Conservation (phyloP, 1,139 yeast genomes). For the Taphrina deformans region DNA sequence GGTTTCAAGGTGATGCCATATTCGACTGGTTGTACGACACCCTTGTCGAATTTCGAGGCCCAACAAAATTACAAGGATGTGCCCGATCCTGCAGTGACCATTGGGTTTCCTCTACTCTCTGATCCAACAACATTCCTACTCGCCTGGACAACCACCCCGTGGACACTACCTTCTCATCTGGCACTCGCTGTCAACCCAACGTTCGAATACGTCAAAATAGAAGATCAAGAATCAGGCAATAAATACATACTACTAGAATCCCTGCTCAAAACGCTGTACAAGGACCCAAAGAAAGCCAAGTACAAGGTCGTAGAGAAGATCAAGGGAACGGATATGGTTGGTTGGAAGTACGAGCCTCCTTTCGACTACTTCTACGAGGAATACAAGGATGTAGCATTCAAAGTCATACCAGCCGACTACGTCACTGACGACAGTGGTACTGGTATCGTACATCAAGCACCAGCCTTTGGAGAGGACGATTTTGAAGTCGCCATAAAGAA, state of each 20-base stretch:
- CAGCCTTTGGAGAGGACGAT: constrained; percentile 99
- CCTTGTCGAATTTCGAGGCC: constrained; percentile 95
- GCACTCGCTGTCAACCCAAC: constrained; percentile 89
- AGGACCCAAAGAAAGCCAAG: constrained; percentile 90
- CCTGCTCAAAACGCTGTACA: constrained; percentile 77
- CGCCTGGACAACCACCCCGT: constrained; percentile 99
- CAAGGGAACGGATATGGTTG: constrained; percentile 75
- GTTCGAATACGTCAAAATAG: constrained; percentile 86
- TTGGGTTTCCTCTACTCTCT: constrained; percentile 78
- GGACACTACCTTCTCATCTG: constrained; percentile 96
- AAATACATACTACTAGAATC: constrained; percentile 80
- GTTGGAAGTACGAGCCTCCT: constrained; percentile 75
- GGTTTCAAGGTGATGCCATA: constrained; percentile 98
- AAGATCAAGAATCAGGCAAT: constrained; percentile 79
- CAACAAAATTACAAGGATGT: constrained; percentile 98
- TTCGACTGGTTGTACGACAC: constrained; percentile 95
- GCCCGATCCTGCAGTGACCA: constrained; percentile 91
- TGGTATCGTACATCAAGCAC: constrained; percentile 97
- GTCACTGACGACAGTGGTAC: constrained; percentile 96
- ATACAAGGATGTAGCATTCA: constrained; percentile 75
- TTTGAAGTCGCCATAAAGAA: constrained; percentile 72
- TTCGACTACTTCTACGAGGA: constrained; percentile 76
- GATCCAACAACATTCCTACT: constrained; percentile 81
- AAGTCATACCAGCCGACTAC: constrained; percentile 75
- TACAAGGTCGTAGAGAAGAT: constrained; percentile 77